Percentiles rank a stretch among this genome's conserved stretches.
Evolutionary conservation across 768 basidiomycete species (phyloP).

Genomic region (Pisolithus marmoratus): DNA sequence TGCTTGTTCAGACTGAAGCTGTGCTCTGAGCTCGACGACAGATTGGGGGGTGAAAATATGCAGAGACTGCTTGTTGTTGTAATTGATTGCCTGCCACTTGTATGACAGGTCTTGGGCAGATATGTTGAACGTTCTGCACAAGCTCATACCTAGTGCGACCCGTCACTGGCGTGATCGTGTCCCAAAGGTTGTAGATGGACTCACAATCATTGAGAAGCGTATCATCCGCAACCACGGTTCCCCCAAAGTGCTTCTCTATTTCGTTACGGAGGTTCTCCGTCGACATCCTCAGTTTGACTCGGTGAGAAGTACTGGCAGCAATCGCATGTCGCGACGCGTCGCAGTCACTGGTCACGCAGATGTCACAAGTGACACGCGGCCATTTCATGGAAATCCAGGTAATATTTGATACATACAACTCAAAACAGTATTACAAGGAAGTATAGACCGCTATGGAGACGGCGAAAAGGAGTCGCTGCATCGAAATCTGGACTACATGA

Average conservation of each 20-base stretch:
- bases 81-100: slow-evolving; percentile 60
- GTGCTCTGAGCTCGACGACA: slow-evolving; percentile 37
- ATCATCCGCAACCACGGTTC: slow-evolving; percentile 33
- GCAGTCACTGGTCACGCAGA: background rate
- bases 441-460: no score
- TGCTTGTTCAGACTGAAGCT: slow-evolving; percentile 39
- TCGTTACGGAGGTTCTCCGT: slow-evolving; percentile 14
- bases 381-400: background rate
- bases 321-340: background rate
- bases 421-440: background rate
- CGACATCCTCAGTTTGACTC: slow-evolving; percentile 13
- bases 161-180: slow-evolving; percentile 4
- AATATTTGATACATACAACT: background rate
- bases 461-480: no score
- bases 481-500: no score
- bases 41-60: slow-evolving; percentile 45
- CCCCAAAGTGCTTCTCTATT: slow-evolving; percentile 21
- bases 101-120: slow-evolving; percentile 48
- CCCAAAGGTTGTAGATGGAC: slow-evolving; percentile 1
- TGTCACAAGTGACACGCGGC: background rate
- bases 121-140: slow-evolving; percentile 61
- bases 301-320: no score
- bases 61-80: slow-evolving; percentile 23
- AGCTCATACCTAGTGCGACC: slow-evolving; percentile 43
- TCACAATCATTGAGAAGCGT: slow-evolving; percentile 50